These are phyloP conservation scores for Hymenoscyphus salicellus DNA, from an alignment of 2,329 filamentous ascomycete genomes.

Conservation along the genomic window DNA sequence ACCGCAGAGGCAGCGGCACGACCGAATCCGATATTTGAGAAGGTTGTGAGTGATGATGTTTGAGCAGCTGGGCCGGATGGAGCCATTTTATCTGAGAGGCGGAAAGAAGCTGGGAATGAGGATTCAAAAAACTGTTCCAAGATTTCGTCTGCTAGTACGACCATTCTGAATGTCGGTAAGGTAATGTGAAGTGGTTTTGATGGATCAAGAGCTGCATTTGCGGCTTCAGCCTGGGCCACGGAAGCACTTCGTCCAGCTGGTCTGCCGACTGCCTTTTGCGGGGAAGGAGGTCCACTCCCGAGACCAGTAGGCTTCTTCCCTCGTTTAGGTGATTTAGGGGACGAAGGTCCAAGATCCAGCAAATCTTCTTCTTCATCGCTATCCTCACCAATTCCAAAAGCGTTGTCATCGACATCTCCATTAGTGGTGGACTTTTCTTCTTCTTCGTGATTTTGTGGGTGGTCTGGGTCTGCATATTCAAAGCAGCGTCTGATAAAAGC, in stretches of 20 bases:
- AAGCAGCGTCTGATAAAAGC: constrained; percentile 96
- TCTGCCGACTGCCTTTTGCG: constrained; percentile 11
- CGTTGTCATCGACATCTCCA: constrained; percentile 41
- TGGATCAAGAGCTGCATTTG: constrained; percentile 88
- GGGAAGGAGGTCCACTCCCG: constrained; percentile 25
- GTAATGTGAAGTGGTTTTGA: constrained; percentile 93
- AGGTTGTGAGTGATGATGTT: constrained; percentile 76
- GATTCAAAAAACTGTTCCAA: constrained; percentile 97
- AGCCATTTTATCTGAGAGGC: constrained; percentile 65
- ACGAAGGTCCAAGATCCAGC: constrained; percentile 48
- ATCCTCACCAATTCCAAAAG: constrained; percentile 76
- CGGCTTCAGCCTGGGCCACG: constrained; percentile 69
- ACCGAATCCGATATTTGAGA: constrained; percentile 67
- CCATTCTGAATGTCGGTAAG: constrained; percentile 96
- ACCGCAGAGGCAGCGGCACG: constrained; percentile 44
- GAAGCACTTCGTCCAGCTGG: constrained; percentile 43
- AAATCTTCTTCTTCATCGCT: constrained; percentile 61
- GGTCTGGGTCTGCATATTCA: constrained; percentile 94
- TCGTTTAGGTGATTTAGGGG: constrained; percentile 37
- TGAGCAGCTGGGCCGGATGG: constrained; percentile 43
- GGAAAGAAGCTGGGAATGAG: constrained; percentile 90
- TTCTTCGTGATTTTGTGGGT: constrained; percentile 57
- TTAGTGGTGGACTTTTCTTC: constrained; percentile 35
- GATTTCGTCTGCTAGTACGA: constrained; percentile 91
- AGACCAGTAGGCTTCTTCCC: constrained; percentile 32